Evolutionary conservation across 108 stramenopile genomes (phyloP), one percentile per base, ranked within the genome.

Genomic region (Nitzschia putrida): DNA sequence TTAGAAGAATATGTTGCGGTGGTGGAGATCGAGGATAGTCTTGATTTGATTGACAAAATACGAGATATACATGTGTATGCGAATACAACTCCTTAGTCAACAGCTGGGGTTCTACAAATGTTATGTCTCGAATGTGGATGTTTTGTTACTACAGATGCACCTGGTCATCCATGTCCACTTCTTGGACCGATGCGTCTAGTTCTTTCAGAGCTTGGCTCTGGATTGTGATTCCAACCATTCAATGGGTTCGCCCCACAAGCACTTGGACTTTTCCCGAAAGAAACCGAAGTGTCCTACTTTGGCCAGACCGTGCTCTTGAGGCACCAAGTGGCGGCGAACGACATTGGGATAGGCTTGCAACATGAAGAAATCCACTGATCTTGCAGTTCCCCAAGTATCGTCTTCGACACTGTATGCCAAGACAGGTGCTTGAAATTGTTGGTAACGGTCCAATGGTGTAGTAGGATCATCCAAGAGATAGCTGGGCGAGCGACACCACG

Each of bases 341-440:
- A 55, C 54, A 24, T 55, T 55, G 54, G 54, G 54, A 55, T 55
- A 55, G n/a, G 54, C 54, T 21, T 21, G 25, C 5, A 55, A 24
- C 54, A 55, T 55, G 54, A 55, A 23, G 54, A 24, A 21, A 55
- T 55, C 54, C 9, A 55, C 54, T 2, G 54, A 55, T 55, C 54
- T 4, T 21, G 54, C 3, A 24, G 54, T 55, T 24, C 54, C 54
- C 54, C 54, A 55, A 5, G 3, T 55, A 5, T 50, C 49, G 5
- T 50, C 49, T 50, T 50, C 49, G 20, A 50, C 20, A 20, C 49
- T 50, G 5, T 50, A 50, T 20, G 49, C 49, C 49, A 50, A 50
- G 18, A 50, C 49, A 5, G 49, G 49, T n/a, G 49, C 49, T 5
- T 50, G n/a, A 50, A 50, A 50, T 20, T 50, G n/a, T 3, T n/a